Evolutionary conservation across 805 yeast species (phyloP).

Genomic region (Scheffersomyces spartinae): DNA sequence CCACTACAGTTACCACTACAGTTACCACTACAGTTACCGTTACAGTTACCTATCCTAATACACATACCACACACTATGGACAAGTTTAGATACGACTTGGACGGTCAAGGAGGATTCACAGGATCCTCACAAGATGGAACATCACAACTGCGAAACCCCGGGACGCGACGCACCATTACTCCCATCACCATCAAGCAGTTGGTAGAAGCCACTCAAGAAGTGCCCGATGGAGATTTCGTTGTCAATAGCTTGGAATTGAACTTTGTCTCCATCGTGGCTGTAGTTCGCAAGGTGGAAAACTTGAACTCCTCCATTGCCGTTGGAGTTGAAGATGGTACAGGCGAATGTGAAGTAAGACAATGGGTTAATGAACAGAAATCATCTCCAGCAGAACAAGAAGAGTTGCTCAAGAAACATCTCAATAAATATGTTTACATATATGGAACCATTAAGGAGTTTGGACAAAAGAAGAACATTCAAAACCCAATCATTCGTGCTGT

Average conservation of each 20-base stretch:
- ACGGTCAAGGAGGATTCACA: too few species aligned
- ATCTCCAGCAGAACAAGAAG: conserved; percentile 18
- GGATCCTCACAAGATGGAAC: too few species aligned
- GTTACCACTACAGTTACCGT: too few species aligned
- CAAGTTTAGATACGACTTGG: too few species aligned
- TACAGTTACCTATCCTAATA: too few species aligned
- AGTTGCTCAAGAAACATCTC: conserved; percentile 23
- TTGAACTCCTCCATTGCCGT: conserved; percentile 43
- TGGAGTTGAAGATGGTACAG: conserved; percentile 69
- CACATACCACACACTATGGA: too few species aligned
- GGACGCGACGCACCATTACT: too few species aligned
- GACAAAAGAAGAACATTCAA: conserved; percentile 52
- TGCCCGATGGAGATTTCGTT: conserved; percentile 58
- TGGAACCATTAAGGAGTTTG: conserved; percentile 44
- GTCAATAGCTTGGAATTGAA: conserved; percentile 49
- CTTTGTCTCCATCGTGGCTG: conserved; percentile 56
- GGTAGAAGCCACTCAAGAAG: conserved; percentile 45
- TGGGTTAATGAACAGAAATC: conserved; percentile 40
- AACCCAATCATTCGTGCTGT: conserved; percentile 48
- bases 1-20: too few species aligned
- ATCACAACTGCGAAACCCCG: too few species aligned
- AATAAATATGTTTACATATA: conserved; percentile 53
- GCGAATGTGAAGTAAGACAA: conserved; percentile 48
- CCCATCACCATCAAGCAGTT: conserved; percentile 74
- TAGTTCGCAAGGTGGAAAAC: conserved; percentile 53